Evolutionary conservation across 352 stramenopile genomes (phyloP).

Genomic region (Pythium myriotylum): DNA sequence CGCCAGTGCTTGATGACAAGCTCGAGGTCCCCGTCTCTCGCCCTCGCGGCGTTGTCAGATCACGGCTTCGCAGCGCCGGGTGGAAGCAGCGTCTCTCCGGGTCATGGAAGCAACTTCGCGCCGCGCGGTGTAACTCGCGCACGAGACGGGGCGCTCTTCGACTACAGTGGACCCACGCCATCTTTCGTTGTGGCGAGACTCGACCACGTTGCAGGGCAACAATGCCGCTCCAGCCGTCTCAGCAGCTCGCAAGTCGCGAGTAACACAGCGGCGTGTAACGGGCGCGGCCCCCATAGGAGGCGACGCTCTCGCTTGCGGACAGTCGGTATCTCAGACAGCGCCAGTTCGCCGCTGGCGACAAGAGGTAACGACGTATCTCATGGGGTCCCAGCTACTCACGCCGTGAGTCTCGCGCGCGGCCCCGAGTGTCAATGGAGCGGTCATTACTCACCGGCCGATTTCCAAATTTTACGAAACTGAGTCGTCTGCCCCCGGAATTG

Average conservation of each 20-base stretch:
- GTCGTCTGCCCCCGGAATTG: no score
- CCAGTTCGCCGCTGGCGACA: no score
- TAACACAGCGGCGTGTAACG: no score
- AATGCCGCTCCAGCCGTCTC: no score
- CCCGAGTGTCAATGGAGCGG: slow-evolving; percentile 19
- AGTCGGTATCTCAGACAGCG: no score
- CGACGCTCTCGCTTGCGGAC: neutral
- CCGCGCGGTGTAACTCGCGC: neutral
- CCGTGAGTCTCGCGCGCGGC: slow-evolving; percentile 2
- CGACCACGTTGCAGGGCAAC: neutral
- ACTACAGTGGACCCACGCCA: neutral
- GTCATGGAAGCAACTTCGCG: slow-evolving; percentile 1
- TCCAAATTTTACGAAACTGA: slow-evolving; percentile 8
- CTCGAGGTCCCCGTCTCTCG: neutral
- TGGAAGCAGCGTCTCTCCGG: slow-evolving; percentile 5
- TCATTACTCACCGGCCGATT: slow-evolving; percentile 24
- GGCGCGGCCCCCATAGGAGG: no score
- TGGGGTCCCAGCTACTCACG: no score
- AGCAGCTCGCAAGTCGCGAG: no score
- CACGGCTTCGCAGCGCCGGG: neutral
- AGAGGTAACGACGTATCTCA: no score
- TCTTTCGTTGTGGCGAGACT: neutral
- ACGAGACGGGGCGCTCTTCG: slow-evolving; percentile 12
- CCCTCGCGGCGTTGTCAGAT: slow-evolving; percentile 9
- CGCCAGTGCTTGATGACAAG: slow-evolving; percentile 25